These are phyloP conservation scores for Baorangia bicolor DNA, from an alignment of 768 basidiomycete genomes.

Conservation along the genomic window DNA sequence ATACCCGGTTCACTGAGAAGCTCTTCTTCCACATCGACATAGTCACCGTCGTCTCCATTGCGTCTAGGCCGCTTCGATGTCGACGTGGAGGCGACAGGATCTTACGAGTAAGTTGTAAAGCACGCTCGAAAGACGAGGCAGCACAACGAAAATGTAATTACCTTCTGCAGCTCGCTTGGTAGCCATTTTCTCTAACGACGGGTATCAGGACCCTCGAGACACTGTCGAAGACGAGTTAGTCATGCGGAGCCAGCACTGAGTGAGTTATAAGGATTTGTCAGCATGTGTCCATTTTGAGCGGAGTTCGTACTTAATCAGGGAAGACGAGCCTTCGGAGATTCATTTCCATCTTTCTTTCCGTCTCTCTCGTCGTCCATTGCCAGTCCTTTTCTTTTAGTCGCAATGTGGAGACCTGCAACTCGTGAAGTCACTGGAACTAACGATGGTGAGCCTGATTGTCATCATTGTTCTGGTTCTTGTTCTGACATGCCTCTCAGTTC, in stretches of 20 bases:
- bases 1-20: slow-evolving; percentile 36
- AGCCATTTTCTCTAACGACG: slow-evolving; percentile 27
- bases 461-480: slow-evolving; percentile 4
- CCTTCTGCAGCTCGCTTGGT: slow-evolving; percentile 43
- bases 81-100: slow-evolving; percentile 23
- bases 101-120: slow-evolving; percentile 12
- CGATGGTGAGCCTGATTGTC: slow-evolving; percentile 60
- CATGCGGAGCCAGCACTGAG: neutral
- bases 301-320: slow-evolving; percentile 29
- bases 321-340: slow-evolving; percentile 32
- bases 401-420: slow-evolving; percentile 88
- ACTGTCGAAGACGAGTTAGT: slow-evolving; percentile 7
- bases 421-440: slow-evolving; percentile 91
- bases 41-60: slow-evolving; percentile 53
- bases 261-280: slow-evolving; percentile 24
- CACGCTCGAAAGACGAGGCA: neutral
- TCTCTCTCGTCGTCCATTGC: slow-evolving; percentile 11
- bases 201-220: neutral
- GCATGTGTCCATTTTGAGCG: slow-evolving; percentile 32
- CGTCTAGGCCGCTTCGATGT: slow-evolving; percentile 43
- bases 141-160: slow-evolving; percentile 9
- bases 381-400: slow-evolving; percentile 36
- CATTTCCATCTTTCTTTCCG: slow-evolving; percentile 28
- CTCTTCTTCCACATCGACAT: slow-evolving; percentile 58
- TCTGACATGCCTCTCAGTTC: slow-evolving; percentile 46